Conservation (phyloP, 306 rosid genomes). For the Urtica urens region DNA sequence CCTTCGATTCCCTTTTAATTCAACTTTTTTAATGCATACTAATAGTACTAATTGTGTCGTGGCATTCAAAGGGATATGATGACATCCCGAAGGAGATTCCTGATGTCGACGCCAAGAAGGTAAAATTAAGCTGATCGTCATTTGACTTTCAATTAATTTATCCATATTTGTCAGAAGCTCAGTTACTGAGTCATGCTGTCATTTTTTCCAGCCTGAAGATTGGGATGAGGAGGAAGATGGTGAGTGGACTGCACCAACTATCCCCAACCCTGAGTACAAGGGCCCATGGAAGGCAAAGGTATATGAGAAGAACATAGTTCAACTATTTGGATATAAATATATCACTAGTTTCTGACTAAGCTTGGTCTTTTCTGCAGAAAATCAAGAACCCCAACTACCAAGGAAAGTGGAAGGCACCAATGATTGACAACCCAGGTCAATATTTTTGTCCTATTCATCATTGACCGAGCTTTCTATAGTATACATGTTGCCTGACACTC, state of each 20-base stretch:
- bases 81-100: slow-evolving; percentile 76
- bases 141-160: not conserved
- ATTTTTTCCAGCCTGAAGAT: slow-evolving; percentile 84
- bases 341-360: no score
- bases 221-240: slow-evolving; percentile 99
- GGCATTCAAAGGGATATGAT: slow-evolving; percentile 66
- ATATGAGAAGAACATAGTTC: no score
- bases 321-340: no score
- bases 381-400: slow-evolving; percentile 85
- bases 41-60: not conserved
- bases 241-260: slow-evolving; percentile 97
- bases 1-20: not conserved
- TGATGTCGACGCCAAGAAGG: slow-evolving; percentile 93
- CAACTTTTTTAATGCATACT: not conserved
- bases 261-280: slow-evolving; percentile 92
- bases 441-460: not conserved
- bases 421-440: slow-evolving; percentile 93
- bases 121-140: slow-evolving; percentile 8
- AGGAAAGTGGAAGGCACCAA: slow-evolving; percentile 97
- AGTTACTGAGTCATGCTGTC: slow-evolving; percentile 14
- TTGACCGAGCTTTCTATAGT: not conserved
- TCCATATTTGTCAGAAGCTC: not conserved
- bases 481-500: slow-evolving; percentile 4
- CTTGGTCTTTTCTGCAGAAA: slow-evolving; percentile 38
- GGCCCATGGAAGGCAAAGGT: slow-evolving; percentile 98